Percentiles rank a stretch among this genome's conserved stretches.
phyloP scores from a whole-genome alignment of 2,329 filamentous ascomycete species.

The Fusarium sp. region DNA sequence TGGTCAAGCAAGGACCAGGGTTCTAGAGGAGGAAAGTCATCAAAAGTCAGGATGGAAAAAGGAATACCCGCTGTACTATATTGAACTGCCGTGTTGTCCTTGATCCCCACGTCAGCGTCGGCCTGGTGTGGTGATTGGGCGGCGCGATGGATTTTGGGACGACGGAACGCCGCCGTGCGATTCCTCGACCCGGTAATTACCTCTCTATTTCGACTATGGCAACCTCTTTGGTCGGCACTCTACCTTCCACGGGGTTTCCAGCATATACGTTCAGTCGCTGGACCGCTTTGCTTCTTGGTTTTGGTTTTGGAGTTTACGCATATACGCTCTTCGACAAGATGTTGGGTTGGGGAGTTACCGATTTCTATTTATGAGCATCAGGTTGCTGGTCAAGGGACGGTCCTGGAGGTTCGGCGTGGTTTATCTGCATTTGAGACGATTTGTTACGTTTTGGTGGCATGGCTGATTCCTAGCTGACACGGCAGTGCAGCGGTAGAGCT shows the following conservation, averaged over 20 bases:
- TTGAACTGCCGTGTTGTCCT: slow-evolving; percentile 26
- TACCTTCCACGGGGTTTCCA: background rate
- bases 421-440: slow-evolving; percentile 36
- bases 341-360: slow-evolving; percentile 39
- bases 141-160: slow-evolving; percentile 2
- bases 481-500: background rate
- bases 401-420: slow-evolving; percentile 37
- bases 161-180: slow-evolving; percentile 3
- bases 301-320: slow-evolving; percentile 44
- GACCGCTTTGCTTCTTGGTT: slow-evolving; percentile 32
- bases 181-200: slow-evolving; percentile 24
- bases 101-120: background rate
- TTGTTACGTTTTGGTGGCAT: slow-evolving; percentile 11
- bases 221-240: background rate
- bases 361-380: slow-evolving; percentile 40
- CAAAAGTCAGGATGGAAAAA: slow-evolving; percentile 45
- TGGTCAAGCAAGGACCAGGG: slow-evolving; percentile 28
- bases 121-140: background rate
- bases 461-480: background rate
- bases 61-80: slow-evolving; percentile 46
- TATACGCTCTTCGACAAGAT: slow-evolving; percentile 40
- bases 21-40: slow-evolving; percentile 46
- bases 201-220: slow-evolving; percentile 25
- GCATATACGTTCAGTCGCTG: slow-evolving; percentile 12
- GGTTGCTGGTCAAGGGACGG: slow-evolving; percentile 39